Base-by-base conservation (phyloP, 345 rosid species). In the Brassica juncea region DNA sequence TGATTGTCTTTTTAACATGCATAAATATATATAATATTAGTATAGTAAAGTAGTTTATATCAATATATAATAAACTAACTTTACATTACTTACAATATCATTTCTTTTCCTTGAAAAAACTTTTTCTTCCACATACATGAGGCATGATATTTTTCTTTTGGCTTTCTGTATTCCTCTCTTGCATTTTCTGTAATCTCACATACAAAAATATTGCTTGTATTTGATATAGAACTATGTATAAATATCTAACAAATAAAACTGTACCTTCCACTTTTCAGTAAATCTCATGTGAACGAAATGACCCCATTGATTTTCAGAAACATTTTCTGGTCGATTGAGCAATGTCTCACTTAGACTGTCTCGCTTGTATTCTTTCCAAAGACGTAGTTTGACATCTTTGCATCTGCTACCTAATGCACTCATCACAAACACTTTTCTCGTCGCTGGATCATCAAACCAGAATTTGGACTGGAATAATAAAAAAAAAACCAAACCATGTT, bases 71-170 rank as follows among this genome's bases (percentile, higher is more conserved):
- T 8, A 1, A 42, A 52, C 23, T 1, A 61, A 44, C 10, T 39
- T 1, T 30, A 61, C 9, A 2, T 27, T n/a, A 32, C 52, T 71
- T 11, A 57, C 74, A 32, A 57, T 57, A 0, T 57, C 74, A 32
- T 58, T 23, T 34, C 32, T 23, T 57, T 2, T 57, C 15, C 32
- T 55, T 0, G 65, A n/a, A 2, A 57, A 57, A 34, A 6, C 49
- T 19, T 4, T 55, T 32, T 70, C 74, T 71, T 55, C 74, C 74
- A 3, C 52, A 55, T 19, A 57, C n/a, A 14, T 71, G 65, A 32
- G 74, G 32, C 19, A 71, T 32, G 7, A 0, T 21, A 32, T 71
- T 32, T 1, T 34, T 19, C 37, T 21, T 23, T 60, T 30, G 11
- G 42, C 2, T 71, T 0, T 10, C 5, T 8, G 15, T 57, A 57